These are phyloP conservation scores for Naumovozyma dairenensis DNA, from an alignment of 805 yeast species.

Conservation along the genomic window DNA sequence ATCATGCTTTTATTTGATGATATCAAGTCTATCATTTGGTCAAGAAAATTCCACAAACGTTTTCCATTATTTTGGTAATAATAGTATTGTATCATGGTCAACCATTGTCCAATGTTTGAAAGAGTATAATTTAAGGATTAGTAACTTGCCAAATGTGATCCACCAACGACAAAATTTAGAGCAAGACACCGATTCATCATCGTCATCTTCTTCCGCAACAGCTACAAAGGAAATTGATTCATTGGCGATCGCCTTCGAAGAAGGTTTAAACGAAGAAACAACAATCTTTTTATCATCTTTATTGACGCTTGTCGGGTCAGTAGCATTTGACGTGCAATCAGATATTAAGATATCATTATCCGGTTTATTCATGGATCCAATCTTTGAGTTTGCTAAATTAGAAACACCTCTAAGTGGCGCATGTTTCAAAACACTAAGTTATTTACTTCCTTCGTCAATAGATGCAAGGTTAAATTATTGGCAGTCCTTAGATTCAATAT, in stretches of 20 bases:
- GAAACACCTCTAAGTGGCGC: conserved; percentile 46
- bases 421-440: conserved; percentile 44
- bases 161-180: conserved; percentile 21
- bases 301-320: conserved; percentile 51
- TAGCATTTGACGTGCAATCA: conserved; percentile 31
- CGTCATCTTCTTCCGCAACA: conserved; percentile 14
- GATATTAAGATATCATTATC: conserved; percentile 18
- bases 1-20: conserved; percentile 69
- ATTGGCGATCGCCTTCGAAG: conserved; percentile 32
- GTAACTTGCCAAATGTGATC: conserved; percentile 23
- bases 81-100: conserved; percentile 42
- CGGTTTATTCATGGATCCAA: conserved; percentile 22
- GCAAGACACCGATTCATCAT: conserved; percentile 8
- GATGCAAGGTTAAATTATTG: conserved; percentile 45
- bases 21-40: conserved; percentile 66
- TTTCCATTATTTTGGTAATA: conserved; percentile 37
- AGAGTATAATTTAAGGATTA: conserved; percentile 41
- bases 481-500: conserved; percentile 62
- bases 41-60: conserved; percentile 42
- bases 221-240: conserved; percentile 13
- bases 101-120: conserved; percentile 44
- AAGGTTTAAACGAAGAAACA: conserved; percentile 72
- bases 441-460: conserved; percentile 41
- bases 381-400: conserved; percentile 37
- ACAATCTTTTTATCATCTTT: conserved; percentile 65